Evolutionary conservation across 306 rosid species (phyloP), one percentile per base, ranked within the genome.

Genomic region (Prinsepia uniflora): DNA sequence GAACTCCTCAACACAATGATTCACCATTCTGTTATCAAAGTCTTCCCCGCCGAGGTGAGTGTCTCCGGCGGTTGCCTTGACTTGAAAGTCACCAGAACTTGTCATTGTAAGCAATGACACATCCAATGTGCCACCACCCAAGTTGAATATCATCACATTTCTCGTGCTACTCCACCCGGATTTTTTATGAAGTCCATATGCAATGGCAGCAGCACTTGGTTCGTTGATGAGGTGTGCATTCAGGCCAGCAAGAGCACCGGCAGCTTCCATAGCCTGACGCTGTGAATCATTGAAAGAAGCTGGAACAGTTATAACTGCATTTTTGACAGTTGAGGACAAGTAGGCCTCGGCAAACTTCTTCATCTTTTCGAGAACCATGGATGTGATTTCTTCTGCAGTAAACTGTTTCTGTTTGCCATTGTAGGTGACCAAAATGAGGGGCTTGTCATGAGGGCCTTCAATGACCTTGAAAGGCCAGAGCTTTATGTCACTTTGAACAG

Each of bases 191-290:
- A 67, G 13, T 2, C 60, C 72, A 3, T 67, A 67, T 49, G 71
- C 71, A 34, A 67, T 67, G 58, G 71, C 72, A 17, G 72, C 72
- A 15, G 72, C 60, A 5, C 47, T 67, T 36, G 72, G 72, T 67
- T 67, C 60, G 1, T 67, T 67, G 5, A 67, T 50, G 10, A 67
- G 49, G 2, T 47, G 34, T 1, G 49, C 71, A 5, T 48, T 67
- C 17, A 67, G 20, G 45, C 46, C 59, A n/a, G 71, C 45, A 8
- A 11, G 6, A 14, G 3, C 1, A 0, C 34, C 71, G 10, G 71
- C 71, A 6, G 30, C 3, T 50, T 14, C 48, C 36, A 58, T 67
- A 8, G 71, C 30, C 59, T 67, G 60, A 8, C 71, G 71, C 46
- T 67, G 71, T 0, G 17, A 34, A 30, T 67, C 41, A 5, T 67